phyloP scores from a whole-genome alignment of 257 asterid species.

The Penstemon davidsonii region DNA sequence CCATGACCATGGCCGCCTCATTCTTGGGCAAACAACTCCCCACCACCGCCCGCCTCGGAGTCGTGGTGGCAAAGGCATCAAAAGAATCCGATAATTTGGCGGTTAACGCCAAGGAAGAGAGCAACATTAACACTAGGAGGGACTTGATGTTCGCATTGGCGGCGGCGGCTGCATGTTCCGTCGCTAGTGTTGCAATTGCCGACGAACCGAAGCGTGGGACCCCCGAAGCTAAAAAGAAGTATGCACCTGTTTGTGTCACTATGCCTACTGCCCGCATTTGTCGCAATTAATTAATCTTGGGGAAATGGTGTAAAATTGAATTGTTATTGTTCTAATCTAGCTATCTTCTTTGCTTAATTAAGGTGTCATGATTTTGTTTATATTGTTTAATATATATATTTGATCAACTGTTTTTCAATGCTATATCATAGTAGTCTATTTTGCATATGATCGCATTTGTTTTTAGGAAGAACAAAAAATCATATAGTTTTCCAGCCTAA shows the following conservation, averaged over 20 bases:
- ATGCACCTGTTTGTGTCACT: slow-evolving; percentile 68
- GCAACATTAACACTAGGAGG: slow-evolving; percentile 54
- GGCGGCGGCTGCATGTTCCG: slow-evolving; percentile 50
- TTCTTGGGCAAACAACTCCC: slow-evolving; percentile 49
- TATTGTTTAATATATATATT: too few relatives aligned
- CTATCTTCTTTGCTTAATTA: too few relatives aligned
- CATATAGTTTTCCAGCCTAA: too few relatives aligned
- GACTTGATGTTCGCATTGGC: slow-evolving; percentile 58
- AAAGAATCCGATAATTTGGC: slow-evolving; percentile 37
- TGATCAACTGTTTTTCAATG: too few relatives aligned
- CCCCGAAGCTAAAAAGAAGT: slow-evolving; percentile 64
- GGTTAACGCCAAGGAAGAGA: slow-evolving; percentile 31
- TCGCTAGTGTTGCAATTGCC: slow-evolving; percentile 54
- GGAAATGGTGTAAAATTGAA: too few relatives aligned
- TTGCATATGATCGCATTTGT: too few relatives aligned
- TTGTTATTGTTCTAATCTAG: too few relatives aligned
- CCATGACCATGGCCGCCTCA: slow-evolving; percentile 58
- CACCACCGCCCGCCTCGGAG: slow-evolving; percentile 40
- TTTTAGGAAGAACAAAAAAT: too few relatives aligned
- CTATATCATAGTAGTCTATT: too few relatives aligned
- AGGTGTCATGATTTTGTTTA: too few relatives aligned
- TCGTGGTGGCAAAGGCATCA: slow-evolving; percentile 45
- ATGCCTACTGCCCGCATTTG: slow-evolving; percentile 72
- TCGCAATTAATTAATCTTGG: slow-evolving; percentile 34
- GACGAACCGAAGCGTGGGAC: slow-evolving; percentile 58